phyloP scores from a whole-genome alignment of 2,329 filamentous ascomycete species.

The Eutypella sp. region DNA sequence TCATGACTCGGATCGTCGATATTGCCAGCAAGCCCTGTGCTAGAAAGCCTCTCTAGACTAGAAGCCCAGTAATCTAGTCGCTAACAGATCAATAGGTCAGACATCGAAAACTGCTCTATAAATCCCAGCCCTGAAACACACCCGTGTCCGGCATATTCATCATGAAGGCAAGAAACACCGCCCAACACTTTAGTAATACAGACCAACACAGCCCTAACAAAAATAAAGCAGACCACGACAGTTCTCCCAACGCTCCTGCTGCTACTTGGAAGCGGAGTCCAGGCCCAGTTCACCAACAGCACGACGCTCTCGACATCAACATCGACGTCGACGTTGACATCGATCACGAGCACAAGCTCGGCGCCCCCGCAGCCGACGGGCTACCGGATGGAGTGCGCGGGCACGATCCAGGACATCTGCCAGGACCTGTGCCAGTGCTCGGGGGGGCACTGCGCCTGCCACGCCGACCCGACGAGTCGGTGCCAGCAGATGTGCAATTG shows the following conservation, averaged over 20 bases:
- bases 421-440: constrained; percentile 16
- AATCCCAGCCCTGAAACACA: no score
- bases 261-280: background rate
- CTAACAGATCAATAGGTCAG: no score
- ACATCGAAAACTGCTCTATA: no score
- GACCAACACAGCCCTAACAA: no score
- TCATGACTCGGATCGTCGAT: no score
- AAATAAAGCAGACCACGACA: background rate
- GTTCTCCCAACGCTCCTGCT: background rate
- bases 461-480: constrained; percentile 19
- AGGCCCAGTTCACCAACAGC: background rate
- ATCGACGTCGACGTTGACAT: background rate
- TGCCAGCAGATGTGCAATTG: constrained; percentile 20
- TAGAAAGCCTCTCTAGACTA: no score
- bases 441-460: constrained; percentile 11
- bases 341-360: background rate
- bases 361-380: constrained; percentile 4
- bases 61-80: no score
- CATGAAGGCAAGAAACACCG: no score
- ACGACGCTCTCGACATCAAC: background rate
- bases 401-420: constrained; percentile 12
- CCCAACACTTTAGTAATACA: no score
- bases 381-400: constrained; percentile 10
- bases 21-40: no score
- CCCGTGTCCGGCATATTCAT: no score